phyloP scores from a whole-genome alignment of 768 basidiomycete genomes.

The Kondoa malvinella region DNA sequence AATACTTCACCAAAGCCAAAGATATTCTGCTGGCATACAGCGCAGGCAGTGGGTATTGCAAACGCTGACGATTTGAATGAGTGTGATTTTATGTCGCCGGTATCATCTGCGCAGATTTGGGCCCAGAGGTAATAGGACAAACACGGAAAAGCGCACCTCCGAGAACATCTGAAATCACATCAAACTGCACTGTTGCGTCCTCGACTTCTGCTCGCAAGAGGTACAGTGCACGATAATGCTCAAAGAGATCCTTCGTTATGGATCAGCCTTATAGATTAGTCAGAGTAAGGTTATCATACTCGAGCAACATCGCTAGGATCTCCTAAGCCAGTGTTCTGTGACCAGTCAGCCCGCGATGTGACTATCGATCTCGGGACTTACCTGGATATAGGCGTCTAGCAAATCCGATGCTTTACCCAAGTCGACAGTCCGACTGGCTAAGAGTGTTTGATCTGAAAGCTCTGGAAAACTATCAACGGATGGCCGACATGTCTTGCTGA shows the following conservation, averaged over 20 bases:
- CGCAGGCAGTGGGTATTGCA: not conserved
- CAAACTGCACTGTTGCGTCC: not conserved
- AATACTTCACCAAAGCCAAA: not conserved
- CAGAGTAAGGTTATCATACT: too few species aligned
- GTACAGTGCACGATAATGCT: not conserved
- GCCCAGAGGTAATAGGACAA: not conserved
- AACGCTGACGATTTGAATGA: not conserved
- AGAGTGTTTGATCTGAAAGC: not conserved
- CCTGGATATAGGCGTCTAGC: not conserved
- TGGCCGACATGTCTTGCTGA: not conserved
- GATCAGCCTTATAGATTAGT: too few species aligned
- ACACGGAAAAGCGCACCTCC: not conserved
- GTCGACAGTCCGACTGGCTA: not conserved
- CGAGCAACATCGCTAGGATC: not conserved
- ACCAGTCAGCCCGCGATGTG: not conserved
- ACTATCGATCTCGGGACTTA: not conserved
- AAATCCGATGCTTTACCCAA: not conserved
- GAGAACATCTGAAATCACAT: not conserved
- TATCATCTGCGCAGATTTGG: not conserved
- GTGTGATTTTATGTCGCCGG: not conserved
- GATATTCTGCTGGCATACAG: not conserved
- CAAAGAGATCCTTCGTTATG: too few species aligned
- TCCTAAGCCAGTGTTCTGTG: not conserved
- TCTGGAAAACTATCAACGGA: not conserved
- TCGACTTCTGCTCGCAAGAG: not conserved